These are phyloP conservation scores for Coix lacrymajobi DNA, from an alignment of 176 grass and related monocot genomes.

Conservation along the genomic window DNA sequence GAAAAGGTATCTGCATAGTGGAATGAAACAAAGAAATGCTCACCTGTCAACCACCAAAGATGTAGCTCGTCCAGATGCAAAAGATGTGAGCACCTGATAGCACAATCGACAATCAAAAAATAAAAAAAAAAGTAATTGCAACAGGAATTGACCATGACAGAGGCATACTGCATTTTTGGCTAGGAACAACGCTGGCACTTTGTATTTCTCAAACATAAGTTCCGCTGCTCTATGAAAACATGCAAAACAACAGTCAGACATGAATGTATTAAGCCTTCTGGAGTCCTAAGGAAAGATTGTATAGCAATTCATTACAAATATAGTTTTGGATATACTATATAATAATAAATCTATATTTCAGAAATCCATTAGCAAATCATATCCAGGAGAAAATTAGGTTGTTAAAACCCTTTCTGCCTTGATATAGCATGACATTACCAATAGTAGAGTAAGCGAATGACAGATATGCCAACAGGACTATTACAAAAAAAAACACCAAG, in stretches of 20 bases:
- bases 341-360: not conserved
- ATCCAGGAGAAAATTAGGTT: not conserved
- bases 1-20: not conserved
- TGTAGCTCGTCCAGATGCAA: constrained; percentile 96
- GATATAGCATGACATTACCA: not conserved
- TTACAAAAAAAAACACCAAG: not conserved
- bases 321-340: not conserved
- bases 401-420: not conserved
- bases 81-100: constrained; percentile 94
- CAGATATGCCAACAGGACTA: not conserved
- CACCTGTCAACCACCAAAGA: constrained; percentile 99
- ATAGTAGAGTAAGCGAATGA: not conserved
- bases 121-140: constrained; percentile 35
- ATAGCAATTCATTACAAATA: not conserved
- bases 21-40: constrained; percentile 9
- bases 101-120: constrained; percentile 29
- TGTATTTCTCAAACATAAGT: constrained; percentile 99
- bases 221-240: constrained; percentile 72
- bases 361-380: not conserved
- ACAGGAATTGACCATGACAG: constrained; percentile 21
- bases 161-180: constrained; percentile 96
- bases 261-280: not conserved
- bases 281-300: not conserved
- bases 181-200: constrained; percentile 93
- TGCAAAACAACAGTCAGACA: constrained; percentile 32